Base-by-base conservation (phyloP, 176 grass and related monocot species). In the Eragrostis curvula region DNA sequence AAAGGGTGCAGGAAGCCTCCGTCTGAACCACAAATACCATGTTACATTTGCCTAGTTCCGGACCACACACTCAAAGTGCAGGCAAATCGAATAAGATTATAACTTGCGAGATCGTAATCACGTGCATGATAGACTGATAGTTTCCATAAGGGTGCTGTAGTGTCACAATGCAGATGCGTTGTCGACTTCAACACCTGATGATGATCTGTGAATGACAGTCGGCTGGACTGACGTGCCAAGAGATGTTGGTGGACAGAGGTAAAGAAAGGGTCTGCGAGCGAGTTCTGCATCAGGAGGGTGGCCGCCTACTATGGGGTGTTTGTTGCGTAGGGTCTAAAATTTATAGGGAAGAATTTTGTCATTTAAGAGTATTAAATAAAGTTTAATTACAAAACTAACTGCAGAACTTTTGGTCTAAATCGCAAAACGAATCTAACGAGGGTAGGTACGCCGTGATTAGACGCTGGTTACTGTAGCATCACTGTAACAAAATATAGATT, bases 181-280 rank as follows among this genome's bases (percentile, higher is more conserved):
- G 43, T 45, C 52, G 16, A 53, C 14, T 59, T 36, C 32, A 36
- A 36, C 32, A 36, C 32, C 4, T 36, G 32, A 9, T 30, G 45
- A 28, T 49, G 14, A 42, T 61, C 21, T 61, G 7, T 18, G 55
- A 75, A 23, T 61, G 74, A 62, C 74, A 20, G 41, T 77, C 9
- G 7, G 20, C 30, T 84, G 84, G 74, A 64, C 78, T 79, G 47
- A 70, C 74, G 51, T 77, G 45, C 53, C 53, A 82, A 88, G 85
- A 86, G 53, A 84, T 25, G 56, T 28, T 53, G 52, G 52, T 23
- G 10, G 32, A 55, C 44, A 39, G 42, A 71, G 73, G 74, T 45
- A 28, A 53, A 53, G 28, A 66, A 47, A 65, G 52, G 72, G 53
- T 36, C 78, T 78, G 50, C 63, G 24, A 32, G 70, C 9, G 70